Evolutionary conservation across 2,329 filamentous ascomycete genomes (phyloP), one percentile per base, ranked within the genome.

Genomic region (Raffaelea deltoideospora): DNA sequence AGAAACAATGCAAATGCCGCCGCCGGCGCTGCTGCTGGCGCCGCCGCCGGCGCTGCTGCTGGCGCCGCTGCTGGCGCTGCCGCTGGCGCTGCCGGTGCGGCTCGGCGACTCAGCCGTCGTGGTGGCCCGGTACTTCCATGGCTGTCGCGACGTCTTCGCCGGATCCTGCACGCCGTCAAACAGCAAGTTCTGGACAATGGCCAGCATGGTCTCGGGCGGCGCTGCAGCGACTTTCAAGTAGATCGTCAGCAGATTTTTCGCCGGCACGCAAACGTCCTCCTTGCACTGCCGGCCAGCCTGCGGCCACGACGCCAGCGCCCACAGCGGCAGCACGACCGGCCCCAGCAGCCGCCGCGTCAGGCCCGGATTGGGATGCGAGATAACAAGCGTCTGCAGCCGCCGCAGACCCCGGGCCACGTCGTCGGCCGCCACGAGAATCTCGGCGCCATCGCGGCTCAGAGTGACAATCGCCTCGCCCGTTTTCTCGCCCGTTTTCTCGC

Each of bases 291-390:
- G 48, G 42, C 1, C 51, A 35, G 8, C 53, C 3, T 29, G 21
- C 47, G 5, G 57, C 63, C 72, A 73, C 5, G 67, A 69, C 1
- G 69, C 58, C 14, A 83, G 49, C 2, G 65, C 60, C 79, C 79
- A 84, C 0, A 84, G 55, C 2, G 76, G 67, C 5, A 74, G 53
- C 3, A 79, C 46, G 3, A 81, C 48, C 1, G 71, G 71, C 3
- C 60, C 57, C 3, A 82, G 53, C 1, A 84, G 57, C 35, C 79
- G 62, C 43, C 66, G 74, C 31, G 74, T 69, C 10, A 83, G 54
- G 0, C 75, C 75, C 0, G 76, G 72, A 38, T 80, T 77, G 0
- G 76, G 76, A 47, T 79, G 78, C 0, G 75, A 77, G 17, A 69
- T 59, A 2, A 76, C 50, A 2, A 84, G 54, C 1, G 64, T 59